Percentiles rank a stretch among this genome's conserved stretches.
Conservation (phyloP, 2,329 filamentous ascomycete species). For the Penicillium sp. region DNA sequence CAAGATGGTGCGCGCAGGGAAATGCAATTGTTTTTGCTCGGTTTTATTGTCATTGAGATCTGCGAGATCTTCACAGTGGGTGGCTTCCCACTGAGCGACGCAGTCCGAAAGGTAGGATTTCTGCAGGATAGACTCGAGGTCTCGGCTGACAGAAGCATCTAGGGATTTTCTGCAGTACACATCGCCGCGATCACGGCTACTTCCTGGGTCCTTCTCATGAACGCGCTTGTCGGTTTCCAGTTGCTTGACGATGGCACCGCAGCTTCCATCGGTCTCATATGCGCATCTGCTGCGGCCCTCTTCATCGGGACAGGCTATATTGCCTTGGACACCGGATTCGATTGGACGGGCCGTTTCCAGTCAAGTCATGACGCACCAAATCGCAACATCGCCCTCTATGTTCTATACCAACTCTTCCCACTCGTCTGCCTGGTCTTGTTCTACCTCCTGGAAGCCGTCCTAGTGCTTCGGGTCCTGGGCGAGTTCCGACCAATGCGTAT, state of each 20-base stretch:
- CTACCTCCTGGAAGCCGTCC: conserved; percentile 76
- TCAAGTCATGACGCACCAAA: conserved; percentile 56
- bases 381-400: conserved; percentile 82
- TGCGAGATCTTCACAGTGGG: conserved; percentile 97
- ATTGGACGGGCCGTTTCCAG: conserved; percentile 78
- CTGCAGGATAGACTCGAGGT: not conserved
- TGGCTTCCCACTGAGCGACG: conserved; percentile 71
- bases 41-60: conserved; percentile 82
- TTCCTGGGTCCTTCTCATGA: conserved; percentile 86
- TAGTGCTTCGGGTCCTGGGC: conserved; percentile 82
- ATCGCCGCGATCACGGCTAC: conserved; percentile 86
- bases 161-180: conserved; percentile 88
- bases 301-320: conserved; percentile 95
- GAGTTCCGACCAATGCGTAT: conserved; percentile 84
- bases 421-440: conserved; percentile 86
- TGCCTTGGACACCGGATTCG: conserved; percentile 85
- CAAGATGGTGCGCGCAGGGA: conserved; percentile 59
- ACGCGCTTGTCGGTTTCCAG: conserved; percentile 89
- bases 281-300: conserved; percentile 66
- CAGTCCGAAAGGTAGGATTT: conserved; percentile 64
- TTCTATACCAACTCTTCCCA: conserved; percentile 86
- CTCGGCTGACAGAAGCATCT: conserved; percentile 10
- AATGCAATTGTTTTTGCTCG: conserved; percentile 89
- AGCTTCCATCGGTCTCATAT: conserved; percentile 73
- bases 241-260: conserved; percentile 89